A percentile compares a stretch with the other conserved stretches of the same genome.
phyloP scores from a whole-genome alignment of 495 filamentous ascomycete genomes.

The Podospora tetraspora region DNA sequence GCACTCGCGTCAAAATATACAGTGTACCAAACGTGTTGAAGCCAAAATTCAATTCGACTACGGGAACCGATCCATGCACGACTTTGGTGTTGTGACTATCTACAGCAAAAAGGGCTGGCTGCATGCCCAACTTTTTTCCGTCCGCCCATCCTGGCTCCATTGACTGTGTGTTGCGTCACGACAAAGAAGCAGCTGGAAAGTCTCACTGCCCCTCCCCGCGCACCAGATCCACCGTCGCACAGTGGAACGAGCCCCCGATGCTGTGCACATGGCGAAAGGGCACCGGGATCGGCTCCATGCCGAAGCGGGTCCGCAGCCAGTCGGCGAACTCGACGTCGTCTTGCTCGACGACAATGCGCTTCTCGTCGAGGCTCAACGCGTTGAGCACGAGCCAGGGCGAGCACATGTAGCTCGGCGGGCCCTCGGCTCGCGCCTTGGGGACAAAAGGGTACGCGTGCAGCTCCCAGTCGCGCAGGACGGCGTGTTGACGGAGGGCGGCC shows the following conservation, averaged over 20 bases:
- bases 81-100: no score
- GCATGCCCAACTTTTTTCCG: no score
- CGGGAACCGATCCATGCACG: no score
- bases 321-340: background rate
- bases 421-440: background rate
- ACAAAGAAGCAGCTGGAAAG: no score
- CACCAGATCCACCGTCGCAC: slow-evolving; percentile 11
- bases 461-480: slow-evolving; percentile 1
- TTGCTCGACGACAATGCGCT: slow-evolving; percentile 3
- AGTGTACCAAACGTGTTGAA: no score
- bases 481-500: background rate
- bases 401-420: slow-evolving; percentile 5
- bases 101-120: no score
- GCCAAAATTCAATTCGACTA: no score
- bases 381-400: slow-evolving; percentile 6
- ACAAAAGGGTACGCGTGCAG: background rate
- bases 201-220: background rate
- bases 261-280: slow-evolving; percentile 8
- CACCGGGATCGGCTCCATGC: slow-evolving; percentile 2
- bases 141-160: no score
- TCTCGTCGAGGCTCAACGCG: slow-evolving; percentile 2
- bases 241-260: slow-evolving; percentile 10
- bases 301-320: slow-evolving; percentile 3
- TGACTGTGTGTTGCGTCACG: no score
- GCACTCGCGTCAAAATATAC: no score